Base-by-base conservation (phyloP, 1,139 yeast species). In the Suhomyces guaymorum region DNA sequence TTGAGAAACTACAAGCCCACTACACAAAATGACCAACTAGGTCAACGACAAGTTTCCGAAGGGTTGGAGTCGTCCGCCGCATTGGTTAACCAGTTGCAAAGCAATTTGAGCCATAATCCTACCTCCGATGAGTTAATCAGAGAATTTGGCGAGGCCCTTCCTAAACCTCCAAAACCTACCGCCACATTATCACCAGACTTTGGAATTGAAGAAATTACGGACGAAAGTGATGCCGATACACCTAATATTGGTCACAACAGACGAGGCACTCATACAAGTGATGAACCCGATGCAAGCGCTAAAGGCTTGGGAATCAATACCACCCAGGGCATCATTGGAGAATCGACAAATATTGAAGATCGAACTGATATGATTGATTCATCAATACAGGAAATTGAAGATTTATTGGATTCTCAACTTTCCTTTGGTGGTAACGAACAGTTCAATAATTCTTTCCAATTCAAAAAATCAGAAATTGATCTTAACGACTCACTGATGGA, bases 361-460 rank as follows among this genome's bases (percentile, higher is more conserved):
- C 26, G 15, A 15, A 32, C 43, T 20, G 49, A 50, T 28, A 52
- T 47, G 6, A 50, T 57, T 16, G 55, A 66, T 32, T 47, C 63
- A 4, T 67, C 73, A 1, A 67, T 70, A 32, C 70, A 66, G 46
- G 75, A 70, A 28, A 63, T 70, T 30, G 73, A 68, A 39, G 63
- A 59, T 33, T 61, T 63, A 47, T 60, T 70, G 59, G 71, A 66
- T 33, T 56, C 63, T 3, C 69, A 66, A 37, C 48, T 65, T 21
- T 32, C 40, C 4, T 33, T 38, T 18, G 38, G 34, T 10, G 28
- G 34, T 19, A 31, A 33, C 15, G 16, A 31, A 11, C 31, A 39
- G 3, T 27, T 19, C 18, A 24, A 35, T 19, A 39, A 43, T 24
- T 30, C 48, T 3, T 39, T 41, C 36, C 30, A 41, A 28, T 53